Base-by-base conservation (phyloP, 2,329 filamentous ascomycete genomes). In the Monilinia fructicola region DNA sequence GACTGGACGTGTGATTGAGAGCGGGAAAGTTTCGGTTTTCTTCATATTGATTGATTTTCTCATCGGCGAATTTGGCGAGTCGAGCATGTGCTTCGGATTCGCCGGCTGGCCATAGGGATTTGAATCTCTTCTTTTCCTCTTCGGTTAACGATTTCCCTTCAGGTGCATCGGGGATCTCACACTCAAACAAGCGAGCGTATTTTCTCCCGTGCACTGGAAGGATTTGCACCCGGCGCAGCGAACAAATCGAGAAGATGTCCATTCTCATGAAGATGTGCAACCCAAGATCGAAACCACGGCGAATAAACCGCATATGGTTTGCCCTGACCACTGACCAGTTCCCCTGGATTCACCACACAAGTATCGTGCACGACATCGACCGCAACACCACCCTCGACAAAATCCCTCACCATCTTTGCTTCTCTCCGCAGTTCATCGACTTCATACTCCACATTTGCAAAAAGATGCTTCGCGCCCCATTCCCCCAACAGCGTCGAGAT, bases 401-500 rank as follows among this genome's bases (percentile, higher is more conserved):
- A 85, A 52, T 82, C 77, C 38, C 80, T 83, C 0, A 91, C 83
- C 73, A 96, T 78, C 38, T 81, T 81, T 1, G 87, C 86, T 73
- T 97, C 93, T 7, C 93, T 83, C 54, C 93, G 82, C 67, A 97
- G 78, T 78, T 97, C 93, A 74, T 97, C 93, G 0, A 96, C 92
- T 76, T 97, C 93, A 73, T 96, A 97, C 76, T 97, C 93, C 67
- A 93, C 86, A 74, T 96, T 97, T 58, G 90, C 87, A 73, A 87
- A 96, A 2, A 97, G 71, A 73, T 95, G 90, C 59, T 83, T 88
- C 0, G 86, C 89, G 0, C 85, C 85, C 92, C 92, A 97, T 68
- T 86, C 80, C 40, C 85, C 79, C 76, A 90, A 85, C 52, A 93
- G 79, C 62, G 88, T 83, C 2, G 90, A 72, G 12, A 97, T 81